phyloP scores from a whole-genome alignment of 441 rosid species.

The Erodium texanum region DNA sequence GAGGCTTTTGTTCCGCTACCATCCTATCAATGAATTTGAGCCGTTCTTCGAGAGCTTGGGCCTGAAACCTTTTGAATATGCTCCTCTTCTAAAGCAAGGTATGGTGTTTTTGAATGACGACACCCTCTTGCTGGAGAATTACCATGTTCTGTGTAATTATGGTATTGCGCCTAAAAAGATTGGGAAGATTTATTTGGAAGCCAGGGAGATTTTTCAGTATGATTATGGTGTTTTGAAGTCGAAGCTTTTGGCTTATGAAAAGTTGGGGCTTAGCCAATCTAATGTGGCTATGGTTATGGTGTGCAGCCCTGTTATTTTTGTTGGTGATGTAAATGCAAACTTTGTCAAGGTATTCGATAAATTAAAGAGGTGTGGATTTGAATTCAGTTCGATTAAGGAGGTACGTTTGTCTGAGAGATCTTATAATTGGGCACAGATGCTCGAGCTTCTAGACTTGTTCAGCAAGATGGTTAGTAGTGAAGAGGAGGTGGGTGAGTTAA shows the following conservation, averaged over 20 bases:
- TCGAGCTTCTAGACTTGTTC: constrained; percentile 38
- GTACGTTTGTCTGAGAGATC: constrained; percentile 29
- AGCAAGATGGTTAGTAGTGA: constrained; percentile 24
- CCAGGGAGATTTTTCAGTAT: constrained; percentile 42
- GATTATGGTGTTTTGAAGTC: constrained; percentile 40
- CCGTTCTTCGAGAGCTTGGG: constrained; percentile 83
- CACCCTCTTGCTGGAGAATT: constrained; percentile 47
- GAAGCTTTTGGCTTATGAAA: constrained; percentile 49
- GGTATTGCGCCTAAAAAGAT: constrained; percentile 47
- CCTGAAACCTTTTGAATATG: constrained; percentile 41
- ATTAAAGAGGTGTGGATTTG: constrained; percentile 39
- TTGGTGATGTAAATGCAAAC: constrained; percentile 35
- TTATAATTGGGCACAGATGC: constrained; percentile 48
- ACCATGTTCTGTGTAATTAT: constrained; percentile 49
- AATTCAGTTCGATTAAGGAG: constrained; percentile 36
- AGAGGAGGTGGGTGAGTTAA: constrained; percentile 30
- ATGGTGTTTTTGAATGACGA: constrained; percentile 63
- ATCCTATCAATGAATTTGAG: constrained; percentile 84
- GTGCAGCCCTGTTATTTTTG: constrained; percentile 46
- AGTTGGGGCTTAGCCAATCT: constrained; percentile 43
- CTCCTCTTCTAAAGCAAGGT: constrained; percentile 38
- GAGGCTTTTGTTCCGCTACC: constrained; percentile 42
- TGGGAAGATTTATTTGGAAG: constrained; percentile 55
- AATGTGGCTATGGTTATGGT: constrained; percentile 38
- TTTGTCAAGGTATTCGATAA: constrained; percentile 35